Percentiles rank a stretch among this genome's conserved stretches.
Conservation (phyloP, 352 stramenopile genomes). For the Halophytophthora batemanensis region DNA sequence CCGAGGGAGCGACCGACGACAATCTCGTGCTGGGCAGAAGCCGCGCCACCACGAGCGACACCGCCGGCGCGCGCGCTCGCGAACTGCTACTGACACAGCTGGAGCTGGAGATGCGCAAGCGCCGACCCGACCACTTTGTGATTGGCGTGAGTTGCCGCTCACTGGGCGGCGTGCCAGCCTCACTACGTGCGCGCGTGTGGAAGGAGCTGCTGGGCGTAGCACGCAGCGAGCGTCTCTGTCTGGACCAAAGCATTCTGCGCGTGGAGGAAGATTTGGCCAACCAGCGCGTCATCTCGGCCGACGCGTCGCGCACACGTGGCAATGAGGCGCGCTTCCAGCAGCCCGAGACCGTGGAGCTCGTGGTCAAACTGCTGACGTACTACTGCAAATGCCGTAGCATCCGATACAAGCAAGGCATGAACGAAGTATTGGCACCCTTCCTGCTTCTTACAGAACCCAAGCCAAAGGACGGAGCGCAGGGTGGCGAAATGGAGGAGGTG, state of each 20-base stretch:
- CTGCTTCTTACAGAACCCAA: slow-evolving; percentile 57
- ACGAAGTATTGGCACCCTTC: slow-evolving; percentile 92
- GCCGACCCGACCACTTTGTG: slow-evolving; percentile 68
- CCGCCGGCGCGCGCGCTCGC: slow-evolving; percentile 1
- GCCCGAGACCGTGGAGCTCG: slow-evolving; percentile 64
- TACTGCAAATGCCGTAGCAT: slow-evolving; percentile 91
- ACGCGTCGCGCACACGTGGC: slow-evolving; percentile 80
- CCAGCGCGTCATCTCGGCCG: slow-evolving; percentile 88
- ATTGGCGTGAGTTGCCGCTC: slow-evolving; percentile 66
- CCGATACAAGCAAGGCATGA: slow-evolving; percentile 94
- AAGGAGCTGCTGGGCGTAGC: slow-evolving; percentile 75
- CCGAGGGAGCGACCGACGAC: slow-evolving; percentile 1
- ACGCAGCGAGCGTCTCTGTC: slow-evolving; percentile 49
- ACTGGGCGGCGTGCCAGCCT: slow-evolving; percentile 55
- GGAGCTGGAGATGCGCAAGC: slow-evolving; percentile 61
- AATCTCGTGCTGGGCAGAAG: background rate
- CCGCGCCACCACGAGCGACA: slow-evolving; percentile 1
- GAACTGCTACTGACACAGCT: slow-evolving; percentile 33
- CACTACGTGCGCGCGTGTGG: slow-evolving; percentile 66
- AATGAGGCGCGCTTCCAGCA: slow-evolving; percentile 77
- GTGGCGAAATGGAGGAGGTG: slow-evolving; percentile 19
- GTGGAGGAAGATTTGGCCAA: slow-evolving; percentile 88
- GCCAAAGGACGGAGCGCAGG: background rate
- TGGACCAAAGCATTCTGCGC: slow-evolving; percentile 69
- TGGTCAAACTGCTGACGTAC: slow-evolving; percentile 89